Evolutionary conservation across 2,329 filamentous ascomycete genomes (phyloP), one percentile per base, ranked within the genome.

Genomic region (Verticillium dahliae): DNA sequence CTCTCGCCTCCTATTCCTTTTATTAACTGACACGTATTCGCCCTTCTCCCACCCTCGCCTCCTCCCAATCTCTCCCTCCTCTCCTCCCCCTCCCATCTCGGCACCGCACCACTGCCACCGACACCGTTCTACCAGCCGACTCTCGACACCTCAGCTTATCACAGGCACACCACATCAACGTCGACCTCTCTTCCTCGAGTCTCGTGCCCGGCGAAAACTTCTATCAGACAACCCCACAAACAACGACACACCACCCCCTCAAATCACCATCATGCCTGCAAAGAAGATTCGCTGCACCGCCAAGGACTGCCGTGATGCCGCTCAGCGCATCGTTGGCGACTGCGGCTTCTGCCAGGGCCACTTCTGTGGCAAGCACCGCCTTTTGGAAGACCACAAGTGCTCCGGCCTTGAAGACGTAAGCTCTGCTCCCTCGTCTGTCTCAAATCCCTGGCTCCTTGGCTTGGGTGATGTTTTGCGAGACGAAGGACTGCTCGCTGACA

Each of bases 361-460:
- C 74, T 98, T 91, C 81, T 99, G 95, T 78, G 91, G 91, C 69
- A 96, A 92, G 80, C 95, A 99, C 78, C 85, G 95, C 61, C 85
- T 98, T 78, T 78, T 98, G 66, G 95, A 99, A 77, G 91, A 94
- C 69, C 95, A 99, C 80, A 91, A 91, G 79, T 99, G 95, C 80
- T 87, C 85, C 66, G 92, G 92, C 50, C 81, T 99, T 62, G 95
- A 98, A 81, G 91, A 97, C 78, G 87, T 89, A 80, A 80, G 87
- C 80, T 67, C 63, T 74, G 66, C 62, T 63, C 65, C 58, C 64
- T 63, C 66, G 63, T 62, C 63, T 60, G 60, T 61, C 57, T 45
- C 63, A 56, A 27, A 57, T 31, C 56, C 61, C 41, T 80, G 78
- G 77, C 72, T 78, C n/a, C 72, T 79, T 41, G 76, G 78, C 33